Percentiles rank a stretch among this genome's conserved stretches.
phyloP scores from a whole-genome alignment of 108 stramenopile species.

The Schizochytrium sp. region DNA sequence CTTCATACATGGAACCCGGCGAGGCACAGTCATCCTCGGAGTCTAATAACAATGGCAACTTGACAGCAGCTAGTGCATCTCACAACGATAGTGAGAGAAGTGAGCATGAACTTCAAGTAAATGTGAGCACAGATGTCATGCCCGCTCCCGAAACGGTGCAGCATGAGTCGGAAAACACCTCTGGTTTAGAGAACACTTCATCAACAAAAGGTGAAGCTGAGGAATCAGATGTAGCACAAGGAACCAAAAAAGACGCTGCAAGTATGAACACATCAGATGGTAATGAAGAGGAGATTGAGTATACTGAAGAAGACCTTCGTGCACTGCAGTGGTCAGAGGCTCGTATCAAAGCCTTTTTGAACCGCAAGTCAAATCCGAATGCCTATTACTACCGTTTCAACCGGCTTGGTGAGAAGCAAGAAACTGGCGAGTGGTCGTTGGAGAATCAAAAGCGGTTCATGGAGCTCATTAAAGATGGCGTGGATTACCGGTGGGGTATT shows the following conservation, averaged over 20 bases:
- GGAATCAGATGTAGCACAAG: no score
- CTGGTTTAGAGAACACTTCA: not conserved
- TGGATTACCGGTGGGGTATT: constrained; percentile 58
- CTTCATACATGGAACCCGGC: no score
- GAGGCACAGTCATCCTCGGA: no score
- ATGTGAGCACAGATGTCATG: no score
- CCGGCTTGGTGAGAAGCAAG: constrained; percentile 19
- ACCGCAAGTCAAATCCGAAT: constrained; percentile 55
- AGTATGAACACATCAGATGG: not conserved
- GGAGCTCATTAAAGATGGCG: constrained; percentile 56
- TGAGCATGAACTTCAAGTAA: no score
- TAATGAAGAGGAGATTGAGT: constrained; percentile 21
- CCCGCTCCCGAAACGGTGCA: no score
- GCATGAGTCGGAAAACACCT: no score
- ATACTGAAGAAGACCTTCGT: constrained; percentile 51
- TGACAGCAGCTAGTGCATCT: no score
- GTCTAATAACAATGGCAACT: no score
- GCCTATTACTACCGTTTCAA: constrained; percentile 57
- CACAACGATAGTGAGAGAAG: no score
- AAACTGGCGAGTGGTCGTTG: constrained; percentile 35
- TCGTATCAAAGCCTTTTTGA: constrained; percentile 38
- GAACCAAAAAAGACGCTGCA: not conserved
- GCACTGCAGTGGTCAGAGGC: constrained; percentile 53
- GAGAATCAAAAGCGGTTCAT: constrained; percentile 46
- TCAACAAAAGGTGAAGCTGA: not conserved